Evolutionary conservation across 2,329 filamentous ascomycete genomes (phyloP).

Genomic region (Penicillium occitanis): DNA sequence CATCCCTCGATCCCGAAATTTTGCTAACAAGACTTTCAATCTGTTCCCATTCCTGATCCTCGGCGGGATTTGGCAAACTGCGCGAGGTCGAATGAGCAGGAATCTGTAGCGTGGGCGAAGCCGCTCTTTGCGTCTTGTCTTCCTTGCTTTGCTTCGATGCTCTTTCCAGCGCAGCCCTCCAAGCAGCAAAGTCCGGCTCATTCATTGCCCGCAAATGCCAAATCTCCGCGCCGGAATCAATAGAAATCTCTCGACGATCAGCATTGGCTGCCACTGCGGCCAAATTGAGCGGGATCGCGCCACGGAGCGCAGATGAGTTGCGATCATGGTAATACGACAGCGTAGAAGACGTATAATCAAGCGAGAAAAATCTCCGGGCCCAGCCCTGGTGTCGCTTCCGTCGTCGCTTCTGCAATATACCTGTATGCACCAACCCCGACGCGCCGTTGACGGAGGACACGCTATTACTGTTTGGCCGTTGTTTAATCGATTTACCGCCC

Average conservation of each 20-base stretch:
- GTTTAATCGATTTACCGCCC: conserved; percentile 26
- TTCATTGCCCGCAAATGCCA: conserved; percentile 90
- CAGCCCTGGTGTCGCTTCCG: conserved; percentile 93
- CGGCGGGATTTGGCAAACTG: conserved; percentile 47
- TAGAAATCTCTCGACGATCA: conserved; percentile 84
- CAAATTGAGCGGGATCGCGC: conserved; percentile 86
- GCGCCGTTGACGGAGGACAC: conserved; percentile 26
- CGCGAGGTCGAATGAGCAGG: conserved; percentile 33
- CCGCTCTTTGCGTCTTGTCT: conserved; percentile 31
- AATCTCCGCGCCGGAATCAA: conserved; percentile 94
- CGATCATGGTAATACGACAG: conserved; percentile 95
- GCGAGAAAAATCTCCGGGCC: conserved; percentile 88
- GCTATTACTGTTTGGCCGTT: conserved; percentile 28
- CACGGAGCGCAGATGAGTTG: conserved; percentile 86
- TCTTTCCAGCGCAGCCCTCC: conserved; percentile 81
- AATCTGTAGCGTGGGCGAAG: conserved; percentile 31
- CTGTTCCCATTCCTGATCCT: conserved; percentile 82
- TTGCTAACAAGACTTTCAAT: conserved; percentile 83
- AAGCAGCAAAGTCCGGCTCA: conserved; percentile 79
- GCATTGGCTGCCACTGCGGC: conserved; percentile 90
- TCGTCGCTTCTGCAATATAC: conserved; percentile 81
- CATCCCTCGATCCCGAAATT: conserved; percentile 83
- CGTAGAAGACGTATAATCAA: conserved; percentile 92
- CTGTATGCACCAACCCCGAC: conserved; percentile 69
- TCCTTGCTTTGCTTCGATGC: conserved; percentile 60